A percentile compares a stretch with the other conserved stretches of the same genome.
phyloP scores from a whole-genome alignment of 2,329 filamentous ascomycete species.

The Verticillium zaregamsianum region DNA sequence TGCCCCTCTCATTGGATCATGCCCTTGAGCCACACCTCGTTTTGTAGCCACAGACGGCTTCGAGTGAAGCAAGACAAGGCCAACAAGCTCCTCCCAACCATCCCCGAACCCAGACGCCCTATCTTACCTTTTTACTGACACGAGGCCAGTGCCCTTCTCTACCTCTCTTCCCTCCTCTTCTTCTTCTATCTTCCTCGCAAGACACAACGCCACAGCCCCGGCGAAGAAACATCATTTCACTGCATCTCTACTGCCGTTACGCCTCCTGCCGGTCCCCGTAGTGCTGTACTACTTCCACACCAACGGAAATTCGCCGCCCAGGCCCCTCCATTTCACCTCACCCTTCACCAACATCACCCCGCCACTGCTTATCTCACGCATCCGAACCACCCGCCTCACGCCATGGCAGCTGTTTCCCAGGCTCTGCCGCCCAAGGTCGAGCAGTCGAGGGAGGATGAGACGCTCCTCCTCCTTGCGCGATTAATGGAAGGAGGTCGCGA shows the following conservation, averaged over 20 bases:
- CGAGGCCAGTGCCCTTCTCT: not conserved
- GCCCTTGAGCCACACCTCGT: not conserved
- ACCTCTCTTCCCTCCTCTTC: not conserved
- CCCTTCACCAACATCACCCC: slow-evolving; percentile 2
- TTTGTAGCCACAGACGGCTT: not conserved
- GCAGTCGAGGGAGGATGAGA: slow-evolving; percentile 53
- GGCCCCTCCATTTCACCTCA: slow-evolving; percentile 1
- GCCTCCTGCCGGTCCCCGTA: slow-evolving; percentile 9
- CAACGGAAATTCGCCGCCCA: slow-evolving; percentile 8
- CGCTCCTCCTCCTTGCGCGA: slow-evolving; percentile 76
- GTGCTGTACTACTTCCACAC: slow-evolving; percentile 10
- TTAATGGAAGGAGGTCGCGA: slow-evolving; percentile 89
- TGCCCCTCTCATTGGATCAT: not conserved
- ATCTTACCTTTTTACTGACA: not conserved
- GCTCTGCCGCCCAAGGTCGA: slow-evolving; percentile 21
- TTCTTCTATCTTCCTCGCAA: not conserved
- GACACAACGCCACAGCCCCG: not conserved
- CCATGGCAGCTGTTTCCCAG: slow-evolving; percentile 30
- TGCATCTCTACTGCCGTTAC: slow-evolving; percentile 2
- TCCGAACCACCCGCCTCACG: not conserved
- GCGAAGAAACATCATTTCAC: slow-evolving; percentile 1
- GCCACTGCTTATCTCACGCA: slow-evolving; percentile 3
- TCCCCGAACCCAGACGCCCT: not conserved
- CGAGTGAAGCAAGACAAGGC: not conserved
- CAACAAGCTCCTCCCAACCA: not conserved